Evolutionary conservation across 108 stramenopile species (phyloP).

Genomic region (Seminavis robusta): DNA sequence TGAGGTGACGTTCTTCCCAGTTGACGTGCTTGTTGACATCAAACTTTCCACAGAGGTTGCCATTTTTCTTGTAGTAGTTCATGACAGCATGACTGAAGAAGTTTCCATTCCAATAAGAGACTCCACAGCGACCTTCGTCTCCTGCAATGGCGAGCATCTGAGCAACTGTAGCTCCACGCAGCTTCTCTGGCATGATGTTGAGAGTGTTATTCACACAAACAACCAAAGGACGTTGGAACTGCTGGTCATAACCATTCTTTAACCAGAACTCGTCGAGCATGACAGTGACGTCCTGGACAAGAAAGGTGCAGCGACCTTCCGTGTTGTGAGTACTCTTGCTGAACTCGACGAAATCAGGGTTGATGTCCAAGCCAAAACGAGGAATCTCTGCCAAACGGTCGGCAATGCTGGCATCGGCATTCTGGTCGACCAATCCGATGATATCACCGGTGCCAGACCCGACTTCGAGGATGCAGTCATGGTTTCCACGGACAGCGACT

Average conservation of each 20-base stretch:
- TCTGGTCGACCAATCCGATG: conserved; percentile 30
- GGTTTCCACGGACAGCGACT: conserved; percentile 13
- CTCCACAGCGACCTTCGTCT: conserved; percentile 28
- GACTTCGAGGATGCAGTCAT: conserved; percentile 43
- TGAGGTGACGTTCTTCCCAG: conserved; percentile 23
- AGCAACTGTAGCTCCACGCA: conserved; percentile 34
- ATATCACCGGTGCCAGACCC: conserved; percentile 51
- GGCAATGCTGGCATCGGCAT: conserved; percentile 1
- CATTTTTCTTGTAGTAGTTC: conserved; percentile 44
- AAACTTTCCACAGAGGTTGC: conserved; percentile 31
- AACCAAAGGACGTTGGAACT: conserved; percentile 35
- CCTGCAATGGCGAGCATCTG: conserved; percentile 42
- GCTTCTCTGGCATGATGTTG: conserved; percentile 44
- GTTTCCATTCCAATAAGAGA: conserved; percentile 42
- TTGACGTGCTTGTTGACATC: conserved; percentile 41
- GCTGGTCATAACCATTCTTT: conserved; percentile 18
- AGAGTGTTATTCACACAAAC: conserved; percentile 45
- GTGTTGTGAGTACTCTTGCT: conserved; percentile 7
- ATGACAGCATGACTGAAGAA: conserved; percentile 42
- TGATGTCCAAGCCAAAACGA: conserved; percentile 42
- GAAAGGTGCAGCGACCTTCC: conserved; percentile 21
- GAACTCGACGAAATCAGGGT: conserved; percentile 28
- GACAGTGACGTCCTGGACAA: conserved; percentile 30
- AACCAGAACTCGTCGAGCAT: conserved; percentile 39
- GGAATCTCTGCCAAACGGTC: conserved; percentile 1